phyloP scores from a whole-genome alignment of 805 yeast genomes.

The Yarrowia sp. region DNA sequence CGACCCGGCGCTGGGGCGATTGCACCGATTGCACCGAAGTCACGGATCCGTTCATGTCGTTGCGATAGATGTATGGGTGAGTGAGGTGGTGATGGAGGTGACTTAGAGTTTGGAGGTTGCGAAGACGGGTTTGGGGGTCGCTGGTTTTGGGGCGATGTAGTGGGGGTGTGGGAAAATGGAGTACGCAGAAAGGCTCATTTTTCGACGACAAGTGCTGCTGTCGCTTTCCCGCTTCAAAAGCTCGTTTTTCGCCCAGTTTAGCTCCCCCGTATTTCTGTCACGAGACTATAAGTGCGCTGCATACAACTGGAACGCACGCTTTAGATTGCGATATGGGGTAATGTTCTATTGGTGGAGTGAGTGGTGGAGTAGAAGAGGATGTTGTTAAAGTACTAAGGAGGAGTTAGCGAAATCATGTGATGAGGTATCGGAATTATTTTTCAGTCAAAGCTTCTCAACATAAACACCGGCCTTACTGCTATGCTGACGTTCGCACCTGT shows the following conservation, averaged over 20 bases:
- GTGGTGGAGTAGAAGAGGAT: neutral
- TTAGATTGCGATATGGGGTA: constrained; percentile 20
- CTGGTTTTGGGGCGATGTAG: neutral
- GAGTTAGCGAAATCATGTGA: too few relatives aligned
- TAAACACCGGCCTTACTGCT: too few relatives aligned
- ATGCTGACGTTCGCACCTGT: neutral
- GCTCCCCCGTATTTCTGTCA: neutral
- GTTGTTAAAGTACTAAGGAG: too few relatives aligned
- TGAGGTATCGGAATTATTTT: too few relatives aligned
- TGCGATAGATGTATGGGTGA: neutral
- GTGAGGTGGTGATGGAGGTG: neutral
- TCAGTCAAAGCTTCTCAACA: too few relatives aligned
- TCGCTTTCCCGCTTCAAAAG: neutral
- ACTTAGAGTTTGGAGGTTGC: neutral
- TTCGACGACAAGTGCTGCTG: too few relatives aligned
- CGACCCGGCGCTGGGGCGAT: constrained; percentile 11
- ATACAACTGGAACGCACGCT: neutral
- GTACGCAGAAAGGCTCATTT: too few relatives aligned
- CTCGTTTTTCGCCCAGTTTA: neutral
- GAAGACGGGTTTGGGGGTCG: neutral
- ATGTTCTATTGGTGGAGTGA: neutral
- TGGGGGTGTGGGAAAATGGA: neutral
- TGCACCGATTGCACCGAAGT: constrained; percentile 21
- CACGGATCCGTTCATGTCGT: constrained; percentile 15
- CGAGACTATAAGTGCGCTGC: neutral